Percentiles rank a stretch among this genome's conserved stretches.
Conservation (phyloP, 306 rosid genomes). For the Trifolium pratense region DNA sequence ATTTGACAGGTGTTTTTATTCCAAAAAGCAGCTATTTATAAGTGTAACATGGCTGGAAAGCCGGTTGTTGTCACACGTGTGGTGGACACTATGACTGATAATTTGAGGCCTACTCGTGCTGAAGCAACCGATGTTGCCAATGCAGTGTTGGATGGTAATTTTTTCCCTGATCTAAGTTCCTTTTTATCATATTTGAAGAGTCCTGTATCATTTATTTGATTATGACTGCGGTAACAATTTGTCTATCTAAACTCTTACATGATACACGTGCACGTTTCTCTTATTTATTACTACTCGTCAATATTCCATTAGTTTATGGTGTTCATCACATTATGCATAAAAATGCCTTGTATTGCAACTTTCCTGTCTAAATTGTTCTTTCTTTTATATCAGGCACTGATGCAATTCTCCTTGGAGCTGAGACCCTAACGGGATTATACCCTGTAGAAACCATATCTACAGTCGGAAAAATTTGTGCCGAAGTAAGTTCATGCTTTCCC, state of each 20-base stretch:
- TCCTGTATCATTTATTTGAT: constrained; percentile 3
- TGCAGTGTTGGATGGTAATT: constrained; percentile 92
- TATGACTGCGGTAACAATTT: neutral
- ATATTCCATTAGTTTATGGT: constrained; percentile 28
- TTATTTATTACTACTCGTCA: neutral
- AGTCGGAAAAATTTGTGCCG: constrained; percentile 90
- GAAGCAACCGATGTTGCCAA: constrained; percentile 99
- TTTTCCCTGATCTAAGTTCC: neutral
- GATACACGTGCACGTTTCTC: too few species aligned
- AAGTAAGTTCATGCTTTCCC: constrained; percentile 54
- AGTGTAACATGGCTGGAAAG: constrained; percentile 98
- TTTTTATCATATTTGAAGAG: constrained; percentile 32
- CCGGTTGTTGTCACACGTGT: constrained; percentile 98
- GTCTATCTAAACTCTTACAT: neutral
- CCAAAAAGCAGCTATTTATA: constrained; percentile 93
- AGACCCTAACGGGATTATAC: constrained; percentile 87
- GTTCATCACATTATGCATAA: constrained; percentile 25
- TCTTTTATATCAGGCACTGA: constrained; percentile 72
- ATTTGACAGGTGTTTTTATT: constrained; percentile 78
- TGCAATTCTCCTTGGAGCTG: constrained; percentile 97
- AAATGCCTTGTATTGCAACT: constrained; percentile 21
- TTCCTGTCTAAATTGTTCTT: constrained; percentile 28
- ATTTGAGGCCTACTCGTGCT: constrained; percentile 97
- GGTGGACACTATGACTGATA: constrained; percentile 95
- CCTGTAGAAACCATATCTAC: constrained; percentile 90